Evolutionary conservation across 345 rosid genomes (phyloP).

Genomic region (Orychophragmus violaceus): DNA sequence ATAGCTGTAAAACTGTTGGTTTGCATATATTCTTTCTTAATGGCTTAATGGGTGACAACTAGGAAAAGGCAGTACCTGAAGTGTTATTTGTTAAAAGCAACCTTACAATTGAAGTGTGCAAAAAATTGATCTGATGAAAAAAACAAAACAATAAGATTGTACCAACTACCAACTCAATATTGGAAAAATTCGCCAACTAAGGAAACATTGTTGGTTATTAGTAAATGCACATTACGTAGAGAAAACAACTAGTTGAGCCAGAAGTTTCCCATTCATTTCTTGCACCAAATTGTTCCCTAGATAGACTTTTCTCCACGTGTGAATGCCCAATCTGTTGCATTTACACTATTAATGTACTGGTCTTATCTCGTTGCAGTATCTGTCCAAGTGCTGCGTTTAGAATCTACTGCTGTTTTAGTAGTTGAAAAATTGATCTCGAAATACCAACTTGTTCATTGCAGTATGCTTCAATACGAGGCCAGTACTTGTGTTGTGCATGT

Average conservation of each 20-base stretch:
- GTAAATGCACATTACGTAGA: neutral
- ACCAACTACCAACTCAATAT: no score
- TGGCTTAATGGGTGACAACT: neutral
- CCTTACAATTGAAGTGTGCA: neutral
- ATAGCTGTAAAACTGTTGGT: constrained; percentile 65
- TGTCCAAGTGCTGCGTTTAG: neutral
- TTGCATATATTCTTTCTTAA: constrained; percentile 42
- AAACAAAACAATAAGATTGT: neutral
- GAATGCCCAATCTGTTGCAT: neutral
- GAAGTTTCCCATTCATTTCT: neutral
- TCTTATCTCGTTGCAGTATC: neutral
- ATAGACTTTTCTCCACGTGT: neutral
- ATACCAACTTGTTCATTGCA: neutral
- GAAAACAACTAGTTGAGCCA: neutral
- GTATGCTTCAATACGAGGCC: neutral
- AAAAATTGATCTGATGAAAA: neutral
- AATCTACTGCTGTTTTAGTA: neutral
- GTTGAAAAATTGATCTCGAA: neutral
- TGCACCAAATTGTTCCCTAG: neutral
- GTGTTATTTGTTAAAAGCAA: neutral
- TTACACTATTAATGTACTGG: neutral
- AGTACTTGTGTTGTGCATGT: neutral
- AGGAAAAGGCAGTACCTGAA: constrained; percentile 1
- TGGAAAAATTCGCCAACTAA: neutral
- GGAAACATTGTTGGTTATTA: neutral